phyloP scores from a whole-genome alignment of 23 red algal species.

The Gracilaria vermiculophylla region DNA sequence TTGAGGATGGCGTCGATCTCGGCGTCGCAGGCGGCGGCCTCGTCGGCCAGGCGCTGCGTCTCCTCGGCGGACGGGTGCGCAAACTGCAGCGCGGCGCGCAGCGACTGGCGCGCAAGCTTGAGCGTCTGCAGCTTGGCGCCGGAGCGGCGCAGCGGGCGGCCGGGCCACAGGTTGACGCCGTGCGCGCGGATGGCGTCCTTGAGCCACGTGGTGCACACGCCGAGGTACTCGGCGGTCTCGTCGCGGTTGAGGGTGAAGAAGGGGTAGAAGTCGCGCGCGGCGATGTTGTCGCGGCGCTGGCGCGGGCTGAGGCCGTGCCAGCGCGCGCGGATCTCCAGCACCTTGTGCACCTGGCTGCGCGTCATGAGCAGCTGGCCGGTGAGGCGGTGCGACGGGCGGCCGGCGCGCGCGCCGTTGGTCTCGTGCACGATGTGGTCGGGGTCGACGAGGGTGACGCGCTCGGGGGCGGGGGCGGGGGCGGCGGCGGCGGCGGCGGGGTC shows the following conservation, averaged over 20 bases:
- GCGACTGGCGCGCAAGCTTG: not conserved
- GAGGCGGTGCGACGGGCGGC: slow-evolving; percentile 12
- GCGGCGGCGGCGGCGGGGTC: not conserved
- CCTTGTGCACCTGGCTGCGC: slow-evolving; percentile 36
- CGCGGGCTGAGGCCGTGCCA: slow-evolving; percentile 43
- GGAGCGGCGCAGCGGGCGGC: slow-evolving; percentile 31
- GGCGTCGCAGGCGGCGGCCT: not conserved
- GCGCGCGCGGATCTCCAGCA: slow-evolving; percentile 40
- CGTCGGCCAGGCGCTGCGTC: not conserved
- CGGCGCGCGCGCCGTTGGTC: slow-evolving; percentile 30
- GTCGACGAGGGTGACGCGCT: not conserved
- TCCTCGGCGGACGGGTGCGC: not conserved
- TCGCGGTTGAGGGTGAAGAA: slow-evolving; percentile 60
- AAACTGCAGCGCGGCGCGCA: slow-evolving; percentile 22
- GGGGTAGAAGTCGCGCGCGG: slow-evolving; percentile 27
- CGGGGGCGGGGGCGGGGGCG: not conserved
- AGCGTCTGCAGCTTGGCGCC: slow-evolving; percentile 27
- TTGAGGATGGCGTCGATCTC: slow-evolving; percentile 1
- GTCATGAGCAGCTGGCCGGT: slow-evolving; percentile 53
- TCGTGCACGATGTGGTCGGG: slow-evolving; percentile 1
- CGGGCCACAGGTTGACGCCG: slow-evolving; percentile 54
- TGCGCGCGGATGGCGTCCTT: slow-evolving; percentile 49
- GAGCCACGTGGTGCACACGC: slow-evolving; percentile 62
- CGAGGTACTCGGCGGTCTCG: slow-evolving; percentile 33
- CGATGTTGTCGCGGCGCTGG: slow-evolving; percentile 21